These are phyloP conservation scores for Lactuca sativa DNA, from an alignment of 129 eudicot genomes.

Conservation along the genomic window DNA sequence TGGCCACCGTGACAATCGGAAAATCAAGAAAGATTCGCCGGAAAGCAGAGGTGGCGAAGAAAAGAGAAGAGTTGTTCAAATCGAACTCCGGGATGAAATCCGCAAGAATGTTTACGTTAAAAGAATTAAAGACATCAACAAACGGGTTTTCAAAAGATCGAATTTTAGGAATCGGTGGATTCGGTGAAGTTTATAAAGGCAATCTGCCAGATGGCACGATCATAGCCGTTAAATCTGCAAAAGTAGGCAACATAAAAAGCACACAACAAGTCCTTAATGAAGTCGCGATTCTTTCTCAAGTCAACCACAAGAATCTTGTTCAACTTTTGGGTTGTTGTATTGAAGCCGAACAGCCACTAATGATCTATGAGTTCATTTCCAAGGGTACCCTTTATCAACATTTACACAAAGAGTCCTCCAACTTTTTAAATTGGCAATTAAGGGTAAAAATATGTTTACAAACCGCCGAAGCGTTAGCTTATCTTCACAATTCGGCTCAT, in stretches of 20 bases:
- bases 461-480: slow-evolving; percentile 53
- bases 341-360: slow-evolving; percentile 53
- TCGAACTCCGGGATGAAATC: slow-evolving; percentile 43
- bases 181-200: slow-evolving; percentile 59
- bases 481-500: slow-evolving; percentile 49
- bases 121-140: slow-evolving; percentile 53
- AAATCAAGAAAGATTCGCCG: slow-evolving; percentile 26
- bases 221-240: slow-evolving; percentile 54
- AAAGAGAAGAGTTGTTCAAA: slow-evolving; percentile 53
- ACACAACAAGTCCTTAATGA: slow-evolving; percentile 56
- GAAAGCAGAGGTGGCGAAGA: slow-evolving; percentile 44
- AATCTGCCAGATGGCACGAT: slow-evolving; percentile 43
- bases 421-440: slow-evolving; percentile 43
- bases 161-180: slow-evolving; percentile 50
- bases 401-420: slow-evolving; percentile 34
- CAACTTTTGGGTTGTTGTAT: slow-evolving; percentile 49
- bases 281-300: slow-evolving; percentile 55
- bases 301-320: slow-evolving; percentile 52
- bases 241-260: slow-evolving; percentile 51
- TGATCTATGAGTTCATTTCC: slow-evolving; percentile 53
- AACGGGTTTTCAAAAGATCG: slow-evolving; percentile 38
- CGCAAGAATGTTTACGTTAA: slow-evolving; percentile 48
- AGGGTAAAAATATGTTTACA: slow-evolving; percentile 47
- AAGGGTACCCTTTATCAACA: slow-evolving; percentile 54
- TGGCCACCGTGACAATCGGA: slow-evolving; percentile 31